phyloP scores from a whole-genome alignment of 129 eudicot genomes.

The Chrysanthemum lavandulifolium region DNA sequence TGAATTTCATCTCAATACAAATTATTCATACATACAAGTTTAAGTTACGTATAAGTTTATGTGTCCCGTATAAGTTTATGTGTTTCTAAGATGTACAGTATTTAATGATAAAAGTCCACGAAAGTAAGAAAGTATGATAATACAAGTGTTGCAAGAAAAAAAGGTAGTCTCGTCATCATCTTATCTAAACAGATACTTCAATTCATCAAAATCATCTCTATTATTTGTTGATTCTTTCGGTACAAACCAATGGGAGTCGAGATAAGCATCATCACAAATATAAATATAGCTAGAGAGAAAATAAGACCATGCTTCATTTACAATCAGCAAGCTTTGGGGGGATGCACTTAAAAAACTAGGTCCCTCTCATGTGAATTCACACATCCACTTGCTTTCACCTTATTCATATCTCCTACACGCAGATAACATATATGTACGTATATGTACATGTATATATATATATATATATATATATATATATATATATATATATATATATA shows the following conservation, averaged over 20 bases:
- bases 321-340: constrained; percentile 30
- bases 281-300: constrained; percentile 5
- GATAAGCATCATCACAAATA: constrained; percentile 33
- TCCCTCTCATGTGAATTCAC: constrained; percentile 42
- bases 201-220: constrained; percentile 20
- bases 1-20: too few species aligned
- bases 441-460: background rate
- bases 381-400: constrained; percentile 31
- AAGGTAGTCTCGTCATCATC: constrained; percentile 23
- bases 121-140: background rate
- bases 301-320: constrained; percentile 25
- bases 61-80: too few species aligned
- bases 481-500: too few species aligned
- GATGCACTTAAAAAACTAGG: constrained; percentile 36
- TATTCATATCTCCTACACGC: background rate
- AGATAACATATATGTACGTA: background rate
- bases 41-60: too few species aligned
- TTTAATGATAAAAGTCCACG: background rate
- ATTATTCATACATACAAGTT: too few species aligned
- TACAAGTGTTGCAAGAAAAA: constrained; percentile 6
- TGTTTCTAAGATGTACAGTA: background rate
- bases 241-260: constrained; percentile 31
- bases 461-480: too few species aligned
- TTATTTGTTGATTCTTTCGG: constrained; percentile 33
- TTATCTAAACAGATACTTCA: constrained; percentile 20